Conservation (phyloP, 352 stramenopile genomes). For the Pythium myriotylum region DNA sequence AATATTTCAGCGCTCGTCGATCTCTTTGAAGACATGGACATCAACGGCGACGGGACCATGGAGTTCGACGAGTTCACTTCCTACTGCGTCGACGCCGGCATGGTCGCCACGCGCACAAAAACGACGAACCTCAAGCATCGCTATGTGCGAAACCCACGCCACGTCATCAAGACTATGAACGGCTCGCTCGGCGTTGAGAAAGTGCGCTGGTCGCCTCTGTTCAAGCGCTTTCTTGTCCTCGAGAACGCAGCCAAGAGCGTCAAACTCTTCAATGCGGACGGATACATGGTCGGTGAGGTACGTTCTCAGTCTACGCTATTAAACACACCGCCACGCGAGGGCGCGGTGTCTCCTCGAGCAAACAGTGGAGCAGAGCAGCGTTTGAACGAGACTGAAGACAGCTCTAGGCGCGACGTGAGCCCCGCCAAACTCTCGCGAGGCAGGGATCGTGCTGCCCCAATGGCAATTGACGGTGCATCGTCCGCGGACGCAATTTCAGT, state of each 20-base stretch:
- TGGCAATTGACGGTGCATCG: background rate
- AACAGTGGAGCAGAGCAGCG: background rate
- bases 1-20: slow-evolving; percentile 70
- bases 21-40: slow-evolving; percentile 87
- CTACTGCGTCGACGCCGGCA: slow-evolving; percentile 86
- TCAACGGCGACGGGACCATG: slow-evolving; percentile 84
- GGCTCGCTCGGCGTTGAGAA: slow-evolving; percentile 59
- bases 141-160: slow-evolving; percentile 62
- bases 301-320: slow-evolving; percentile 29
- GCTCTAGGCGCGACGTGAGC: too few relatives aligned
- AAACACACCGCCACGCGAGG: slow-evolving; percentile 3
- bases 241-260: slow-evolving; percentile 67
- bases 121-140: slow-evolving; percentile 61
- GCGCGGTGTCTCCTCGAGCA: background rate
- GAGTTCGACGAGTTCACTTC: slow-evolving; percentile 89
- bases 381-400: background rate
- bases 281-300: slow-evolving; percentile 58
- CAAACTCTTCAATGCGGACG: slow-evolving; percentile 66
- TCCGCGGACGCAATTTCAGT: background rate
- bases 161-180: slow-evolving; percentile 61
- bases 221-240: slow-evolving; percentile 64
- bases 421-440: background rate
- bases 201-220: slow-evolving; percentile 68
- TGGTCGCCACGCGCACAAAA: slow-evolving; percentile 66
- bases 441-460: background rate